Evolutionary conservation across 2,329 filamentous ascomycete species (phyloP).

Genomic region (Diaporthe sp.): DNA sequence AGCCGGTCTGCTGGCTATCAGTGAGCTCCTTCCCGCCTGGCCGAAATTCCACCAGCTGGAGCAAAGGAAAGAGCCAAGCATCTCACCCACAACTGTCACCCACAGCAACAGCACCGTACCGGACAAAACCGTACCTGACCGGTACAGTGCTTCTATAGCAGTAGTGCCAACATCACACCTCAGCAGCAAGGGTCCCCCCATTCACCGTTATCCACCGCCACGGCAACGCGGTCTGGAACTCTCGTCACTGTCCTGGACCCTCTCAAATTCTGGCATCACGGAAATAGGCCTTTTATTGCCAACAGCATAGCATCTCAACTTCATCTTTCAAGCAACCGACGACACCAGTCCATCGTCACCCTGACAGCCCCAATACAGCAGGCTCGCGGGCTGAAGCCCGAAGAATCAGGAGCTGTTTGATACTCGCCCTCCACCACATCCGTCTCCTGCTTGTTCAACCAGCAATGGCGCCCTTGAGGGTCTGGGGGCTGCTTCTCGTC

Average conservation of each 20-base stretch:
- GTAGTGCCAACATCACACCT: slow-evolving; percentile 3
- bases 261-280: slow-evolving; percentile 12
- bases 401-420: neutral
- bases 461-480: slow-evolving; percentile 38
- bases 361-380: neutral
- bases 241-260: slow-evolving; percentile 7
- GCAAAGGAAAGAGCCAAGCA: neutral
- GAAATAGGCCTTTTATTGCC: neutral
- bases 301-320: neutral
- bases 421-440: neutral
- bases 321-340: neutral
- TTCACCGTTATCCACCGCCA: slow-evolving; percentile 4
- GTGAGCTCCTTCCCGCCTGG: slow-evolving; percentile 5
- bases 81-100: neutral
- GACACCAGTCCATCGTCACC: neutral
- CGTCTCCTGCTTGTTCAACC: neutral
- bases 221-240: slow-evolving; percentile 30
- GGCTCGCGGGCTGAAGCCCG: slow-evolving; percentile 17
- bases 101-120: neutral
- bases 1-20: neutral
- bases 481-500: slow-evolving; percentile 40
- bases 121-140: neutral
- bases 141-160: neutral
- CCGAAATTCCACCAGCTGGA: neutral
- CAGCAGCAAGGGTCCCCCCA: slow-evolving; percentile 12